Evolutionary conservation across 1,284 basidiomycete genomes (phyloP).

Genomic region (Irpex sp.): DNA sequence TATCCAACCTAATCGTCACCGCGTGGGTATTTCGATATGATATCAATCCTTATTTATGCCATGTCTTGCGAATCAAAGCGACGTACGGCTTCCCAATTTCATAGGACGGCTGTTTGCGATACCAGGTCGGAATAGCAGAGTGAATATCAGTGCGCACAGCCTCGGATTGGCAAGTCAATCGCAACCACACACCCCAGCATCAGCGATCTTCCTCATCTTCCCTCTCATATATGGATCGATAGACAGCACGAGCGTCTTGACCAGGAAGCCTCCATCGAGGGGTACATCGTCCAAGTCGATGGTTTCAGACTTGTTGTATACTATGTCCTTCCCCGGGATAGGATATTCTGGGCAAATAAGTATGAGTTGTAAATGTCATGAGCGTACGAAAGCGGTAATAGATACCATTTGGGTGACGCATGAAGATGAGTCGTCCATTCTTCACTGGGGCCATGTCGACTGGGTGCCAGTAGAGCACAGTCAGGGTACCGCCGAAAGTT

Average conservation of each 20-base stretch:
- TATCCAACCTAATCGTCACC: slow-evolving; percentile 2
- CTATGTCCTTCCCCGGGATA: slow-evolving; percentile 42
- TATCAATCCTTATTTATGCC: no score
- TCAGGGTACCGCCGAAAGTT: no score
- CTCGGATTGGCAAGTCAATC: not conserved
- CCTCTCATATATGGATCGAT: slow-evolving; percentile 47
- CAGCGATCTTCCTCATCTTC: slow-evolving; percentile 27
- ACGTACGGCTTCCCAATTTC: not conserved
- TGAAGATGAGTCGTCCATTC: slow-evolving; percentile 16
- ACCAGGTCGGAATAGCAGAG: not conserved
- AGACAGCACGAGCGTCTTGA: slow-evolving; percentile 44
- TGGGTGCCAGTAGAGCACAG: no score
- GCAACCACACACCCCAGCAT: not conserved
- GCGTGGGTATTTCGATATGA: no score
- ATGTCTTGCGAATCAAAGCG: no score
- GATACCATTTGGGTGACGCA: slow-evolving; percentile 11
- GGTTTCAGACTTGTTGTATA: slow-evolving; percentile 39
- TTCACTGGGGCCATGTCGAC: slow-evolving; percentile 15
- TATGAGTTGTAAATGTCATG: not conserved
- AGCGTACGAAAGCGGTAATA: not conserved
- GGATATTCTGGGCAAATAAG: slow-evolving; percentile 35
- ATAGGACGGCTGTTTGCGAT: not conserved
- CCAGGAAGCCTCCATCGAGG: slow-evolving; percentile 46
- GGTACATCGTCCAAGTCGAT: slow-evolving; percentile 48
- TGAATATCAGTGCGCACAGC: not conserved